A percentile compares a stretch with the other conserved stretches of the same genome.
Evolutionary conservation across 1,139 yeast species (phyloP).

Genomic region (Yamadazyma atlantica): DNA sequence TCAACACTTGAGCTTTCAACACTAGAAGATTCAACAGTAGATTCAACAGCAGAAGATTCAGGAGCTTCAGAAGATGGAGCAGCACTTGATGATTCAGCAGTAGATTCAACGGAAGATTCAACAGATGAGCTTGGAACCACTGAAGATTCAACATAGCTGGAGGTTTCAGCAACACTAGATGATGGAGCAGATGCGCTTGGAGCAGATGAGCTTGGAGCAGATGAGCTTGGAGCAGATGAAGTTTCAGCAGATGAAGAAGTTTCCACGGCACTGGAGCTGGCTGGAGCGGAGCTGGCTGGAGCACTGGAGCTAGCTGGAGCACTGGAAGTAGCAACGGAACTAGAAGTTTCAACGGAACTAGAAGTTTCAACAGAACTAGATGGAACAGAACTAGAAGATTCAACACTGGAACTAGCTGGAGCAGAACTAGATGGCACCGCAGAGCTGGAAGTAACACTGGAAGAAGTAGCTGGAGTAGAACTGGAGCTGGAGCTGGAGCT

Average conservation of each 20-base stretch:
- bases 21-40: background rate
- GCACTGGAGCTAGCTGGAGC: background rate
- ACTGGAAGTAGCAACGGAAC: background rate
- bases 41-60: background rate
- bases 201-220: slow-evolving; percentile 1
- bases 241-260: background rate
- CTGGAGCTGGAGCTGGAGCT: no score
- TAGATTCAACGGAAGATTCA: background rate
- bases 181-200: background rate
- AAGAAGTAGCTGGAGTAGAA: slow-evolving; percentile 1
- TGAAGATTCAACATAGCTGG: background rate
- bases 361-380: slow-evolving; percentile 1
- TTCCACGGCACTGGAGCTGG: no score
- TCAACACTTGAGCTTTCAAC: background rate
- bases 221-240: background rate
- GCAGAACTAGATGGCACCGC: slow-evolving; percentile 1
- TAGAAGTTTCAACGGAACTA: slow-evolving; percentile 3
- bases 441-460: no score
- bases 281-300: background rate
- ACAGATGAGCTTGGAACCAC: slow-evolving; percentile 1
- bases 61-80: background rate
- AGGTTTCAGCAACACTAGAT: background rate
- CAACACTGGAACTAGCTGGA: slow-evolving; percentile 1
- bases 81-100: no score
- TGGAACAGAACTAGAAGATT: background rate